phyloP scores from a whole-genome alignment of 2,329 filamentous ascomycete species.

The Coleophoma crateriformis region DNA sequence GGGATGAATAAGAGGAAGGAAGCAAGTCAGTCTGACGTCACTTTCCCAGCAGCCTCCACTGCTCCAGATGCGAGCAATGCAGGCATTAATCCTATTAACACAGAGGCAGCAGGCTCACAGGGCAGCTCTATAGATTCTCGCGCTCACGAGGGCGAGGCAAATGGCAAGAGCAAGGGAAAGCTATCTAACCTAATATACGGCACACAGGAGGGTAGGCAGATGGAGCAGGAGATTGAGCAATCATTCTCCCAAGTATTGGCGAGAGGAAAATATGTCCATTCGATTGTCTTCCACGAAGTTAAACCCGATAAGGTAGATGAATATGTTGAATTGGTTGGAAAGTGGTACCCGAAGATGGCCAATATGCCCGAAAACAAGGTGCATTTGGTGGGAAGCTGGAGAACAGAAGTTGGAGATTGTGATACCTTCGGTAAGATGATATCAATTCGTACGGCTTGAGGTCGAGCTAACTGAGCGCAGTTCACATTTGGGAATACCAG shows the following conservation, averaged over 20 bases:
- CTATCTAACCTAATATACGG: slow-evolving; percentile 91
- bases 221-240: slow-evolving; percentile 92
- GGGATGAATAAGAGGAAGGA: slow-evolving; percentile 72
- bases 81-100: slow-evolving; percentile 22
- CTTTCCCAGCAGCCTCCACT: slow-evolving; percentile 32
- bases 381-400: slow-evolving; percentile 94
- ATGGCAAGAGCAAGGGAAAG: slow-evolving; percentile 63
- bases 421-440: slow-evolving; percentile 81
- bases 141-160: slow-evolving; percentile 50
- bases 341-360: slow-evolving; percentile 91
- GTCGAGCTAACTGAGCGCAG: slow-evolving; percentile 44
- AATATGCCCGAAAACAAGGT: slow-evolving; percentile 83
- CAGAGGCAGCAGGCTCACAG: slow-evolving; percentile 55
- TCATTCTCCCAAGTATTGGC: slow-evolving; percentile 94
- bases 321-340: slow-evolving; percentile 82
- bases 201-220: slow-evolving; percentile 88
- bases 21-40: slow-evolving; percentile 67
- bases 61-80: slow-evolving; percentile 39
- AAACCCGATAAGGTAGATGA: slow-evolving; percentile 94
- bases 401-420: slow-evolving; percentile 94
- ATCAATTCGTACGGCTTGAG: slow-evolving; percentile 1
- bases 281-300: slow-evolving; percentile 93
- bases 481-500: slow-evolving; percentile 99
- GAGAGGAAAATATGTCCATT: slow-evolving; percentile 96
- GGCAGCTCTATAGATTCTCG: slow-evolving; percentile 52